Evolutionary conservation across 768 basidiomycete species (phyloP).

Genomic region (Boletus sp.): DNA sequence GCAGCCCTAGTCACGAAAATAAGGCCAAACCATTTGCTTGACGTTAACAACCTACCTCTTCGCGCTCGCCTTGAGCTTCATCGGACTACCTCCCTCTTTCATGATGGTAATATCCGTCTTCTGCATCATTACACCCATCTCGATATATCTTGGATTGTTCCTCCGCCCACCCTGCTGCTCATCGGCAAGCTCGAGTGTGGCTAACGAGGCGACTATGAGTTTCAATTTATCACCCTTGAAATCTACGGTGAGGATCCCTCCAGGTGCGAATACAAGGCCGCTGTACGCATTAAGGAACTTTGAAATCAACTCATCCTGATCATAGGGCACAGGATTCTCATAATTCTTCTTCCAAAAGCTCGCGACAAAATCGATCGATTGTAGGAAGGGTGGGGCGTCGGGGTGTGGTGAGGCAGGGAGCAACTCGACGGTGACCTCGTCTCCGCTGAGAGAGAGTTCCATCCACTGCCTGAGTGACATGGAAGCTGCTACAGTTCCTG

Average conservation of each 20-base stretch:
- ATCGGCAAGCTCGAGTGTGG: constrained; percentile 57
- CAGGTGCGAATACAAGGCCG: constrained; percentile 64
- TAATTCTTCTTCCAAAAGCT: constrained; percentile 55
- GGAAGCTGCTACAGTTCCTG: constrained; percentile 73
- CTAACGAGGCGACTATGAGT: constrained; percentile 58
- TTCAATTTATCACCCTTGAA: constrained; percentile 84
- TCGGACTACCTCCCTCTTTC: constrained; percentile 74
- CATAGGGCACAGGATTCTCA: constrained; percentile 68
- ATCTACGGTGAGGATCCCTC: constrained; percentile 78
- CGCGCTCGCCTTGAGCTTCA: constrained; percentile 89
- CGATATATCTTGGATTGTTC: constrained; percentile 27
- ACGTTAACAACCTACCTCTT: constrained; percentile 63
- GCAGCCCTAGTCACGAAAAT: constrained; percentile 57
- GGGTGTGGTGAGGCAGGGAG: constrained; percentile 48
- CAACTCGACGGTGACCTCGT: constrained; percentile 66
- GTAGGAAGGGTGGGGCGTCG: constrained; percentile 60
- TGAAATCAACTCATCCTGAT: constrained; percentile 79
- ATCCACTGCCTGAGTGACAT: constrained; percentile 87
- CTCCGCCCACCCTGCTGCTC: constrained; percentile 49
- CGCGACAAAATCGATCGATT: constrained; percentile 78
- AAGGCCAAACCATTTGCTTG: not conserved
- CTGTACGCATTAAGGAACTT: constrained; percentile 74
- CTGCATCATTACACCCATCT: constrained; percentile 78
- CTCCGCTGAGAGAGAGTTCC: constrained; percentile 74
- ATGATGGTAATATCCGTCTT: constrained; percentile 90